Conservation (phyloP, 768 basidiomycete species). For the Leccinum barrowsii region DNA sequence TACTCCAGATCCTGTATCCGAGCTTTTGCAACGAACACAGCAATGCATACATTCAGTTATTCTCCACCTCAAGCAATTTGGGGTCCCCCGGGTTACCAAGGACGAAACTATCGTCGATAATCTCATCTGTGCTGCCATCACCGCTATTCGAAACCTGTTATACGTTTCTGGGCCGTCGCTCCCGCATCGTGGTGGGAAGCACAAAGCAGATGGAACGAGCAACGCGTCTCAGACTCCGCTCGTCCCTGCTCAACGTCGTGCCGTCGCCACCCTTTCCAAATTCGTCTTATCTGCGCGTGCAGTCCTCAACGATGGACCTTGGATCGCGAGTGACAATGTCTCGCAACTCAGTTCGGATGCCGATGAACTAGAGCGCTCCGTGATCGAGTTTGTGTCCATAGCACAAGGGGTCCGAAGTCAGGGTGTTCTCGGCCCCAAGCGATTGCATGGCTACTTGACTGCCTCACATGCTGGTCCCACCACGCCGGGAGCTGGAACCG, state of each 20-base stretch:
- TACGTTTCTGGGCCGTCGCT: constrained; percentile 58
- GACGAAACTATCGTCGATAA: constrained; percentile 59
- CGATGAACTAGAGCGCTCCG: constrained; percentile 66
- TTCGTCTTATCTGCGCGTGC: constrained; percentile 85
- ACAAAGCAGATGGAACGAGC: constrained; percentile 25
- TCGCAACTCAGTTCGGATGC: constrained; percentile 66
- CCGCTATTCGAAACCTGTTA: constrained; percentile 66
- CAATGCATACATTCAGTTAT: constrained; percentile 59
- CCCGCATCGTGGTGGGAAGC: constrained; percentile 50
- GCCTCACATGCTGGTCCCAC: constrained; percentile 37
- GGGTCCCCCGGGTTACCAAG: constrained; percentile 43
- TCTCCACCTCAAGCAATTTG: constrained; percentile 51
- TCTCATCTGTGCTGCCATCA: constrained; percentile 56
- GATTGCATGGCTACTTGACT: constrained; percentile 35
- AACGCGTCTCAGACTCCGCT: constrained; percentile 52
- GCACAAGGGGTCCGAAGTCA: constrained; percentile 43
- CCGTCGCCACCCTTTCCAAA: constrained; percentile 84
- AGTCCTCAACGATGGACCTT: constrained; percentile 46
- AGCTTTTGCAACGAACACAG: constrained; percentile 55
- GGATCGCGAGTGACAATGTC: constrained; percentile 20
- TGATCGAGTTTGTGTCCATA: constrained; percentile 63
- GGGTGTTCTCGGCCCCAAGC: constrained; percentile 30
- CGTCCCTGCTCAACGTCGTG: constrained; percentile 75
- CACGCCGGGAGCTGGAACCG: constrained; percentile 48
- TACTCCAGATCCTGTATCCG: constrained; percentile 53